These are phyloP conservation scores for Aureobasidium sp. DNA, from an alignment of 2,329 filamentous ascomycete genomes.

Conservation along the genomic window DNA sequence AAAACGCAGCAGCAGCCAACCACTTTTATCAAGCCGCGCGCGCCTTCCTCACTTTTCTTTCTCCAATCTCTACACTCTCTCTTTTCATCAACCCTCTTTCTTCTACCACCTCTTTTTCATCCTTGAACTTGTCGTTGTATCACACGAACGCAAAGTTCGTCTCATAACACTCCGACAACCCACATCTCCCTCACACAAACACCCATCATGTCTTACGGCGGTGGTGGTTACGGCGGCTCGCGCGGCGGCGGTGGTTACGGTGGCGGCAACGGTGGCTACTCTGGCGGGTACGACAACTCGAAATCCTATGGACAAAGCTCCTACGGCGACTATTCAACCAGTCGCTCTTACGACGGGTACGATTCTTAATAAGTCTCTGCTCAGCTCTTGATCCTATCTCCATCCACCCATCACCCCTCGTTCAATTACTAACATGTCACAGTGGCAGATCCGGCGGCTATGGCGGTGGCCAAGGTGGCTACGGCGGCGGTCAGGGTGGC, in stretches of 20 bases:
- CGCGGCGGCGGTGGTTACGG: conserved; percentile 26
- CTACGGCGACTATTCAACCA: conserved; percentile 28
- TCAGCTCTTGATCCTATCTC: conserved; percentile 2
- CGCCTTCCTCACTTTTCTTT: conserved; percentile 4
- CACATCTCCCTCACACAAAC: conserved; percentile 17
- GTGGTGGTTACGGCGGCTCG: conserved; percentile 41
- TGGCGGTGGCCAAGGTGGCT: conserved; percentile 22
- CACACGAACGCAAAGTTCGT: background rate
- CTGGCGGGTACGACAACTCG: conserved; percentile 28
- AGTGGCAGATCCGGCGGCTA: conserved; percentile 15
- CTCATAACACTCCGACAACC: conserved; percentile 1
- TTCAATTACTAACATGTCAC: background rate
- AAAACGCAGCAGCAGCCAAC: conserved; percentile 6
- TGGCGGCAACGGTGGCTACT: conserved; percentile 28
- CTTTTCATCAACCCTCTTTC: background rate
- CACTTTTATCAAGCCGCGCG: conserved; percentile 10
- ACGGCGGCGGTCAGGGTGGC: conserved; percentile 23
- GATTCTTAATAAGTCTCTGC: conserved; percentile 5
- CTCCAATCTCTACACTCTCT: conserved; percentile 6
- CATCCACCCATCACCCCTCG: background rate
- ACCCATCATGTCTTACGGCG: conserved; percentile 61
- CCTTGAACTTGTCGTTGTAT: background rate
- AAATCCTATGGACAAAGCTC: conserved; percentile 30
- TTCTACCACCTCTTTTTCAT: background rate
- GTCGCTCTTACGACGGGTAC: conserved; percentile 12